A percentile compares a stretch with the other conserved stretches of the same genome.
phyloP scores from a whole-genome alignment of 371 early-diverging fungal species.

The Rhizopus sp. region DNA sequence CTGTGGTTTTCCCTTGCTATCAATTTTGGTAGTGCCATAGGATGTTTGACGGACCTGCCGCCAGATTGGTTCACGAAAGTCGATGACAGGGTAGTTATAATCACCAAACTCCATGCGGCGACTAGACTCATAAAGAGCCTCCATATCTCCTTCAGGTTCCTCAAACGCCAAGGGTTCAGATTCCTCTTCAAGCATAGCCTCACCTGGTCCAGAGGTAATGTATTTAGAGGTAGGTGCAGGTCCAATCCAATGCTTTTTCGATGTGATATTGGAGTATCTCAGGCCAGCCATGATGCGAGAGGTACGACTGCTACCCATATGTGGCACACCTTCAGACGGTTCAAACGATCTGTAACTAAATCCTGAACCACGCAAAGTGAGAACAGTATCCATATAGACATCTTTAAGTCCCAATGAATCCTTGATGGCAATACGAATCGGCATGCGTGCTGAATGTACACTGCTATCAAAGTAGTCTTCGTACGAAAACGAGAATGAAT shows the following conservation, averaged over 20 bases:
- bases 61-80: constrained; percentile 51
- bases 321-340: constrained; percentile 69
- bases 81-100: constrained; percentile 57
- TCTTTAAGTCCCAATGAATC: constrained; percentile 87
- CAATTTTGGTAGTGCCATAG: constrained; percentile 4
- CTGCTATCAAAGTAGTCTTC: constrained; percentile 68
- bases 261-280: constrained; percentile 74
- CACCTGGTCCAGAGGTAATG: constrained; percentile 24
- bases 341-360: constrained; percentile 86
- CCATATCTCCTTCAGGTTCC: constrained; percentile 50
- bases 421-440: constrained; percentile 72
- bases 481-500: constrained; percentile 81
- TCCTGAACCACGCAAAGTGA: constrained; percentile 74
- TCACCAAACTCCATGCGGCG: constrained; percentile 54
- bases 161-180: constrained; percentile 41
- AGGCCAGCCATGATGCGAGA: constrained; percentile 78
- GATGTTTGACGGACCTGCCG: constrained; percentile 28
- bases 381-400: constrained; percentile 79
- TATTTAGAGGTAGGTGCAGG: constrained; percentile 49
- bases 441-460: constrained; percentile 75
- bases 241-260: constrained; percentile 77
- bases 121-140: constrained; percentile 40
- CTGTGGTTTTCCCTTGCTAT: background rate
- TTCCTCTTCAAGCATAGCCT: constrained; percentile 43
- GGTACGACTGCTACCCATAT: constrained; percentile 58